Evolutionary conservation across 2,329 filamentous ascomycete species (phyloP).

Genomic region (Cyclaneusma minus): DNA sequence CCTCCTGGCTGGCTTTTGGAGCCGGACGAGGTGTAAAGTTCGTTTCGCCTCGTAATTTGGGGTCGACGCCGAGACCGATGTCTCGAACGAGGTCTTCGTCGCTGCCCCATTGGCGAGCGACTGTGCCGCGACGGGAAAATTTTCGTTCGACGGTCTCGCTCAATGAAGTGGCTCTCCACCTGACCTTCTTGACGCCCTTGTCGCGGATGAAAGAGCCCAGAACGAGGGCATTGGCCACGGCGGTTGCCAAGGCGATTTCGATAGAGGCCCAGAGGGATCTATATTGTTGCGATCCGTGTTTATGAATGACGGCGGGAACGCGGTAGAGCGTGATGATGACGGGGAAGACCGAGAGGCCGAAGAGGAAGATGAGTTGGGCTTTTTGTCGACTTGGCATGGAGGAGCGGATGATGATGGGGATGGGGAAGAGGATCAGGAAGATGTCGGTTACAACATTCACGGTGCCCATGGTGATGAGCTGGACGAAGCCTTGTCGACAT

Average conservation of each 20-base stretch:
- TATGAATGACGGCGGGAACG: conserved; percentile 59
- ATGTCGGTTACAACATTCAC: conserved; percentile 83
- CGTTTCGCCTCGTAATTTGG: conserved; percentile 27
- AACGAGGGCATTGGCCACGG: conserved; percentile 76
- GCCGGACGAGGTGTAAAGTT: conserved; percentile 11
- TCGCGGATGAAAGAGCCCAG: conserved; percentile 88
- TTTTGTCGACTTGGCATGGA: conserved; percentile 66
- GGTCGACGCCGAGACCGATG: conserved; percentile 53
- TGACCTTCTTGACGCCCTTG: conserved; percentile 75
- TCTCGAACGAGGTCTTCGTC: conserved; percentile 81
- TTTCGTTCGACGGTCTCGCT: conserved; percentile 45
- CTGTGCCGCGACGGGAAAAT: conserved; percentile 27
- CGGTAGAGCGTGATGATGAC: conserved; percentile 69
- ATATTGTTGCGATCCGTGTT: conserved; percentile 64
- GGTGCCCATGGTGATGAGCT: conserved; percentile 79
- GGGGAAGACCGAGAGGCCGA: conserved; percentile 69
- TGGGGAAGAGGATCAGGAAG: conserved; percentile 73
- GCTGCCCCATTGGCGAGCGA: conserved; percentile 62
- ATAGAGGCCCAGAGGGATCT: conserved; percentile 80
- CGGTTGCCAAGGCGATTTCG: conserved; percentile 78
- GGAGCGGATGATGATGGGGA: conserved; percentile 72
- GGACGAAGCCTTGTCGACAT: conserved; percentile 75
- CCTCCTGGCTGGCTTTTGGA: conserved; percentile 6
- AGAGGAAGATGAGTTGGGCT: conserved; percentile 62
- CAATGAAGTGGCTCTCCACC: conserved; percentile 50